Conservation (phyloP, 73 alveolate genomes). For the Symbiodinium natans region DNA sequence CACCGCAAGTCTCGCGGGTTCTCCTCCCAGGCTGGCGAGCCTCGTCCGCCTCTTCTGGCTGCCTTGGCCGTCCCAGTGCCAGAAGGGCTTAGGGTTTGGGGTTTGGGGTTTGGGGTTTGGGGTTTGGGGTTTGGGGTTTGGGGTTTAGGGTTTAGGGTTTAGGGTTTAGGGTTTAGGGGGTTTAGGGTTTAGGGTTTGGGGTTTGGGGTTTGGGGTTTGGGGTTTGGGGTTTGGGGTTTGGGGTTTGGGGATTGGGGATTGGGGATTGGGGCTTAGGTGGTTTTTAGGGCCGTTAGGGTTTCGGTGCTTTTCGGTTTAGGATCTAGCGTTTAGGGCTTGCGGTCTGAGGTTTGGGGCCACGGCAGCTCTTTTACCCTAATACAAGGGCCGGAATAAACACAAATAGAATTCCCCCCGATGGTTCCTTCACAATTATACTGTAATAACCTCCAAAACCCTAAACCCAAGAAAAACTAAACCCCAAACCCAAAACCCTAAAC, state of each 20-base stretch:
- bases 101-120: not conserved
- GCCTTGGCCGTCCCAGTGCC: slow-evolving; percentile 1
- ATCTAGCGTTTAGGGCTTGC: not conserved
- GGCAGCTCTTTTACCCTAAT: no score
- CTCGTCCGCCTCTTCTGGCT: slow-evolving; percentile 62
- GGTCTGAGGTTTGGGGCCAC: no score
- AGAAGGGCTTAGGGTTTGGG: not conserved
- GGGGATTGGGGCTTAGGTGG: no score
- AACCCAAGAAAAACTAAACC: no score
- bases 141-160: not conserved
- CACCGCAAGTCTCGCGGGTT: not conserved
- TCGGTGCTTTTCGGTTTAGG: not conserved
- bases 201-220: not conserved
- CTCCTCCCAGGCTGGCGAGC: slow-evolving; percentile 93
- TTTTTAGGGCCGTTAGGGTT: no score
- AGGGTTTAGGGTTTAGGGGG: not conserved
- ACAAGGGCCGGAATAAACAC: no score
- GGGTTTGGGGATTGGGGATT: no score
- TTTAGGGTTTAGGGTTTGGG: not conserved
- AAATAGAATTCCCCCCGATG: no score
- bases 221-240: not conserved
- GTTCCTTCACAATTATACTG: no score
- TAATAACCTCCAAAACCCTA: no score
- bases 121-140: not conserved
- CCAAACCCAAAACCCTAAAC: no score